Evolutionary conservation across 164 flowering plant genomes (phyloP), one percentile per base, ranked within the genome.

Genomic region (Aristolochia californica): DNA sequence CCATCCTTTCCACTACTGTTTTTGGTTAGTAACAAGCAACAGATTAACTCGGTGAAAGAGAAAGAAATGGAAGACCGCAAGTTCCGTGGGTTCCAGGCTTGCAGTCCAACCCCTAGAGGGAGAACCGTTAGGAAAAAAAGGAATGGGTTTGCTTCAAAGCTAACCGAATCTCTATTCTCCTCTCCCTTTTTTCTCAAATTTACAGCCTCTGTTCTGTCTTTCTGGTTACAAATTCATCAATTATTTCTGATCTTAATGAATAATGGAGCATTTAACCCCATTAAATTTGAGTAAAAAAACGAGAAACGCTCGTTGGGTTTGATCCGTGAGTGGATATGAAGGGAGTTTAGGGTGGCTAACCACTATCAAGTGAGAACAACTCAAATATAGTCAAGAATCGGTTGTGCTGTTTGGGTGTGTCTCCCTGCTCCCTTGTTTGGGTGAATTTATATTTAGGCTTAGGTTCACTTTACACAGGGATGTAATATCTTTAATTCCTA

Each of bases 11-110:
- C n/a, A 54, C 56, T n/a, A n/a, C n/a, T n/a, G n/a, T 17, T 8
- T 28, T 28, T 54, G n/a, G 56, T n/a, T 28, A 54, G 56, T 28
- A 28, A 54, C 21, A 54, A 54, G 56, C 56, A 54, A 54, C 56
- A 54, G n/a, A 16, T 21, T 23, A 49, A 44, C 0, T 22, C n/a
- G 25, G 17, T 45, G 21, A 20, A 13, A n/a, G n/a, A n/a, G 12
- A 62, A 63, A 55, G 44, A 38, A 61, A 62, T 63, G 74, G 72
- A 65, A 62, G 63, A 64, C 65, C 80, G 74, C 69, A 62, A 70
- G 66, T 63, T 76, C 75, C 76, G 78, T 73, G 78, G n/a, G 71
- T 63, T 74, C 75, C 78, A 76, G 82, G 67, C 82, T 78, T 78
- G 80, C 82, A 76, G 65, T 67, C 78, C 80, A 75, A 77, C 73